Conservation (phyloP, 192 early-diverging fungal species). For the Coemansia sp. region DNA sequence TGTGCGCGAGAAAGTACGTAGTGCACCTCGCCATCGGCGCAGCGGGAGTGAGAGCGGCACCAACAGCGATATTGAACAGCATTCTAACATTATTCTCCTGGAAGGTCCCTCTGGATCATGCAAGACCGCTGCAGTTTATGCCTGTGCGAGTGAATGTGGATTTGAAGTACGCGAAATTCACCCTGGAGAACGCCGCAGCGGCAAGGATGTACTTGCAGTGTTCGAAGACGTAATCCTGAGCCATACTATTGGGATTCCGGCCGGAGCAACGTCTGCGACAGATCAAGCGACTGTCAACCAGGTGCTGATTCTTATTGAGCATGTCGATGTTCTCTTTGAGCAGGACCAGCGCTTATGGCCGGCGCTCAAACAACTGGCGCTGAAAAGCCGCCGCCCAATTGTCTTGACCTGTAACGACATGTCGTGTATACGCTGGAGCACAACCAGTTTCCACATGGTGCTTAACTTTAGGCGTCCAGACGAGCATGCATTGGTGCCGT, state of each 20-base stretch:
- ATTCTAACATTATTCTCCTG: slow-evolving; percentile 61
- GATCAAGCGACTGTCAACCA: slow-evolving; percentile 39
- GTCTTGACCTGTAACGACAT: slow-evolving; percentile 72
- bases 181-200: slow-evolving; percentile 63
- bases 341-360: slow-evolving; percentile 80
- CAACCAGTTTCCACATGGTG: slow-evolving; percentile 30
- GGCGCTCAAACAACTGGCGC: slow-evolving; percentile 64
- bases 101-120: slow-evolving; percentile 69
- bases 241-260: slow-evolving; percentile 60
- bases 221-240: slow-evolving; percentile 72
- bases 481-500: slow-evolving; percentile 35
- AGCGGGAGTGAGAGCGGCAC: slow-evolving; percentile 26
- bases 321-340: slow-evolving; percentile 79
- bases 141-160: slow-evolving; percentile 68
- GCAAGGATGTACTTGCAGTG: slow-evolving; percentile 64
- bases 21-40: slow-evolving; percentile 12
- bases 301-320: slow-evolving; percentile 78
- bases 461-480: slow-evolving; percentile 34
- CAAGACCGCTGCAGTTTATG: slow-evolving; percentile 71
- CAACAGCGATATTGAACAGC: slow-evolving; percentile 44
- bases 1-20: slow-evolving; percentile 22
- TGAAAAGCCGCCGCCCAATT: slow-evolving; percentile 74
- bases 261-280: background rate
- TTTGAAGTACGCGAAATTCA: slow-evolving; percentile 79
- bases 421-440: slow-evolving; percentile 37